phyloP scores from a whole-genome alignment of 2,329 filamentous ascomycete species.

The Alternaria ethzedia region DNA sequence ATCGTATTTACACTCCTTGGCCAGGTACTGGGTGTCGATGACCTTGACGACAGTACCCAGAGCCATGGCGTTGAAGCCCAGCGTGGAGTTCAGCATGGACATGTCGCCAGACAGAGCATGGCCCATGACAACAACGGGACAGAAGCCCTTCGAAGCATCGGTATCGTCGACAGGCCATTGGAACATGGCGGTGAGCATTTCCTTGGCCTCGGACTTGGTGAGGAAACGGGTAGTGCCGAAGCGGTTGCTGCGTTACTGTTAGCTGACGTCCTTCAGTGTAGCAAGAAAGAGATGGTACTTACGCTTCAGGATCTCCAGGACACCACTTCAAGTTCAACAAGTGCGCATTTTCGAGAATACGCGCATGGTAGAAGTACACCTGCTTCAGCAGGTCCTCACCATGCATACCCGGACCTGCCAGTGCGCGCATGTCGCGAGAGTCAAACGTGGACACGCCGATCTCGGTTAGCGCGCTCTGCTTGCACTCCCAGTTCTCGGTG shows the following conservation, averaged over 20 bases:
- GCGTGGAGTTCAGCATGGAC: not conserved
- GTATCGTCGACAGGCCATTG: constrained; percentile 5
- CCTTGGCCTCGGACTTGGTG: not conserved
- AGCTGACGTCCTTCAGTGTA: not conserved
- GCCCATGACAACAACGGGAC: constrained; percentile 15
- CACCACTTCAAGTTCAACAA: constrained; percentile 15
- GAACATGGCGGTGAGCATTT: constrained; percentile 6
- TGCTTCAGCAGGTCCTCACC: constrained; percentile 19
- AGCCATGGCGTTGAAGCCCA: constrained; percentile 1
- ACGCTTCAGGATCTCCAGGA: constrained; percentile 9
- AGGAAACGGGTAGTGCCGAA: constrained; percentile 22
- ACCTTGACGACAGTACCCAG: constrained; percentile 11
- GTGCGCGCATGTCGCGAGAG: constrained; percentile 6
- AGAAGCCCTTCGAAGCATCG: not conserved
- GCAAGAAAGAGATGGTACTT: not conserved
- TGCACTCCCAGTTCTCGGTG: constrained; percentile 14
- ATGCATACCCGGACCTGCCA: constrained; percentile 3
- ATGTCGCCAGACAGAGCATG: constrained; percentile 14
- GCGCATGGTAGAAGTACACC: constrained; percentile 23
- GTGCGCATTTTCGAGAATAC: constrained; percentile 12
- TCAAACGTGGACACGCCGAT: constrained; percentile 21
- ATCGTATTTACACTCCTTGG: constrained; percentile 6
- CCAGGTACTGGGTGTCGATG: constrained; percentile 22
- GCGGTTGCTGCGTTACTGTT: constrained; percentile 5
- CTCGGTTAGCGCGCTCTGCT: constrained; percentile 15